Base-by-base conservation (phyloP, 257 asterid genomes). In the Thymus mandschuricus region DNA sequence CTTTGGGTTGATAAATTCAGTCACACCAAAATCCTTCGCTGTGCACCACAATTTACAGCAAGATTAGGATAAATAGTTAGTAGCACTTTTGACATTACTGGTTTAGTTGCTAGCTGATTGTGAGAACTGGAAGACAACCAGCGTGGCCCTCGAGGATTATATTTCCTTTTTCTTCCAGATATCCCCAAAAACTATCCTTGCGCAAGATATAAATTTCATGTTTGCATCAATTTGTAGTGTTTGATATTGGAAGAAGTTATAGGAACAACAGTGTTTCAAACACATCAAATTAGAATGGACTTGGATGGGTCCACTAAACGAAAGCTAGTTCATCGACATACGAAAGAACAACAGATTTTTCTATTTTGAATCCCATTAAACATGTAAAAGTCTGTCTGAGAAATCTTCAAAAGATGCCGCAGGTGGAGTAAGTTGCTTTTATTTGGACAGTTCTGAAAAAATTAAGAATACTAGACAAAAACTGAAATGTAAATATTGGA, bases 1-100 rank as follows among this genome's bases (percentile, higher is more conserved):
- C 73, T 90, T 89, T 11, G 99, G 99, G 80, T 95, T 95, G 89
- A 95, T 85, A 64, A 92, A 95, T 78, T 95, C 98, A 66, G 89
- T 92, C 82, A 83, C 98, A 11, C 99, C 99, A 68, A 95, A 92
- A 28, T 86, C 76, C 86, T 95, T 92, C 21, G 97, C 97, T 92
- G 89, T 69, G 52, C 49, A 68, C 74, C 65, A 64, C 46, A 52
- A 65, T 70, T 71, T 65, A 64, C 44, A 74, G 33, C 68, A 43
- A 60, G 15, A 54, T 12, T 27, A 13, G 49, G 63, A 60, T 5
- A 35, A 29, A 35, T n/a, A 57, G 38, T 50, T 69, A 46, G 49
- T 38, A 38, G 45, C 51, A 28, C 45, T 21, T 57, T 52, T n/a
- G 58, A 11, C 30, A 75, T 43, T 34, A 74, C 64, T 27, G 34